These are phyloP conservation scores for Melampsora larici-populina DNA, from an alignment of 1,284 basidiomycete genomes.

Conservation along the genomic window DNA sequence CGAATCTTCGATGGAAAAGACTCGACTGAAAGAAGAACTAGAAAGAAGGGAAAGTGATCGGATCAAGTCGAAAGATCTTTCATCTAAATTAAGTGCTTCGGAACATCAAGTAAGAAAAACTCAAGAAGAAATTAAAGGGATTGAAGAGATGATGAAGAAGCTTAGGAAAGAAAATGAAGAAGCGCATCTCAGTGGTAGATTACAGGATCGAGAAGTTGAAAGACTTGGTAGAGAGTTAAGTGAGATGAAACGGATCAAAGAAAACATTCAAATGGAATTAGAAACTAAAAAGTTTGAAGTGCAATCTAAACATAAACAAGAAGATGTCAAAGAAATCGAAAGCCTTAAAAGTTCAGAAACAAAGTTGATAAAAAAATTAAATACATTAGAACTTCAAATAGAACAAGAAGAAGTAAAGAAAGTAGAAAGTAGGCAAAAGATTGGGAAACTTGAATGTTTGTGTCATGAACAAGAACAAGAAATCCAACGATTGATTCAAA, in stretches of 20 bases:
- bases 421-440: no score
- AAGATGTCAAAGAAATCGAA: neutral
- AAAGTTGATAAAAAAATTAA: no score
- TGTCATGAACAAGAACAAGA: conserved; percentile 39
- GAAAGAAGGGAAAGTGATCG: neutral
- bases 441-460: no score
- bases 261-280: neutral
- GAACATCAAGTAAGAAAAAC: neutral
- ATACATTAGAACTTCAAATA: conserved; percentile 41
- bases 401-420: no score
- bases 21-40: neutral
- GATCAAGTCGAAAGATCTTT: neutral
- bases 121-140: neutral
- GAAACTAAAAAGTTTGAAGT: neutral
- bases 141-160: neutral
- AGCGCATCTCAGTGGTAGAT: neutral
- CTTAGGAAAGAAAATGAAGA: neutral
- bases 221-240: no score
- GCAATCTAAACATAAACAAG: neutral
- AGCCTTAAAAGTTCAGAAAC: no score
- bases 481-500: conserved; percentile 3
- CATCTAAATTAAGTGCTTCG: neutral
- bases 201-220: no score
- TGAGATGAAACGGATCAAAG: no score
- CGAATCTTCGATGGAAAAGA: neutral